Evolutionary conservation across 1,139 yeast genomes (phyloP).

Genomic region (Lodderomyces metapsilosis): DNA sequence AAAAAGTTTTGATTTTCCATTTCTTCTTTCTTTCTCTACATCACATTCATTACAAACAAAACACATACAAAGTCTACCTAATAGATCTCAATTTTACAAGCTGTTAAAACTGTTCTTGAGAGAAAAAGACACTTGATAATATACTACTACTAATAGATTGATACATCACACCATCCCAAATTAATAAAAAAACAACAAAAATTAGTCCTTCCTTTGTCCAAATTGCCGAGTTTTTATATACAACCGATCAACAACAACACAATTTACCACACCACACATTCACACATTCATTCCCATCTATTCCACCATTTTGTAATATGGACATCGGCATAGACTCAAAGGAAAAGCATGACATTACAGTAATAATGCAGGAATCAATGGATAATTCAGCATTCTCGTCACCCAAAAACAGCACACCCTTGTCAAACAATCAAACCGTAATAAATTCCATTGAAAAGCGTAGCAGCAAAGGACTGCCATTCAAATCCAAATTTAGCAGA

Average conservation of each 20-base stretch:
- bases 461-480: background rate
- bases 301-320: conserved; percentile 5
- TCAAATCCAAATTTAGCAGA: background rate
- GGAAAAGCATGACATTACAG: conserved; percentile 10
- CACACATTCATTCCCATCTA: background rate
- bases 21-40: too few species aligned
- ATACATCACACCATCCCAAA: too few species aligned
- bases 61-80: too few species aligned
- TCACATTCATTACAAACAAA: too few species aligned
- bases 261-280: background rate
- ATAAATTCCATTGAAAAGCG: background rate
- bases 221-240: too few species aligned
- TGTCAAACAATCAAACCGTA: conserved; percentile 6
- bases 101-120: too few species aligned
- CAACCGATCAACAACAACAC: background rate
- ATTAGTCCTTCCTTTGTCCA: too few species aligned
- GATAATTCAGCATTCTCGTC: background rate
- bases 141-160: too few species aligned
- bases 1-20: too few species aligned
- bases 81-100: too few species aligned
- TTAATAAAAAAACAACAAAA: too few species aligned
- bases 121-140: too few species aligned
- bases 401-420: background rate
- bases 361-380: conserved; percentile 7
- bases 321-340: conserved; percentile 5